Percentiles rank a stretch among this genome's conserved stretches.
Evolutionary conservation across 108 stramenopile genomes (phyloP).

Genomic region (Nannochloropsis salina): DNA sequence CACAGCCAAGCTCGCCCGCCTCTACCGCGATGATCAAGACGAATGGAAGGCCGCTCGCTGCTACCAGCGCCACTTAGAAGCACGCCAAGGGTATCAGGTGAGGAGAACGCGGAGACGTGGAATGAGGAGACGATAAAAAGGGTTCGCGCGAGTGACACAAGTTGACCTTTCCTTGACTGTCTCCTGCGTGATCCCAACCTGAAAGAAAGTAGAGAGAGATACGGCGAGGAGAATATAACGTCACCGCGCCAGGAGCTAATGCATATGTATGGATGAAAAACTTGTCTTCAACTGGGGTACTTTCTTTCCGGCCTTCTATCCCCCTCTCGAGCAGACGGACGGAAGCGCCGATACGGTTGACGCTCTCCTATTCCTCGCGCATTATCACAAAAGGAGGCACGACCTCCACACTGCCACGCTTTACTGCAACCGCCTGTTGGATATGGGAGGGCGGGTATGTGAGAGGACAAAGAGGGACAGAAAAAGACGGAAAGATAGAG

Average conservation of each 20-base stretch:
- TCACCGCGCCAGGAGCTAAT: no score
- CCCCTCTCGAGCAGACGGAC: not conserved
- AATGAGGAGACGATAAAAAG: not conserved
- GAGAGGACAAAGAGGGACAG: not conserved
- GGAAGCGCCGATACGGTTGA: not conserved
- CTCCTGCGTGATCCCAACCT: no score
- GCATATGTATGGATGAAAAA: no score
- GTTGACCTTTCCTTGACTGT: no score
- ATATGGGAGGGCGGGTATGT: conserved; percentile 1
- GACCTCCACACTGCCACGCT: not conserved
- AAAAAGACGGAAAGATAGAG: not conserved
- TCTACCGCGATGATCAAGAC: conserved; percentile 72
- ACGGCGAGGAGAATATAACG: no score
- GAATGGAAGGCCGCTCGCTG: conserved; percentile 79
- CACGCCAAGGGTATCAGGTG: not conserved
- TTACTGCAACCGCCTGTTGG: conserved; percentile 15
- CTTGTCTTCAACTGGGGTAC: no score
- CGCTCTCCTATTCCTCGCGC: conserved; percentile 13
- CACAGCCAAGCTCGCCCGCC: conserved; percentile 75
- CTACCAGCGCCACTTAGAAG: conserved; percentile 57
- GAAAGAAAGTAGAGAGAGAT: no score
- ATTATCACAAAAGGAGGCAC: not conserved
- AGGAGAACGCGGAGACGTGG: not conserved
- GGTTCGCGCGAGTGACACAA: no score
- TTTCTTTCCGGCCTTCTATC: no score